phyloP scores from a whole-genome alignment of 2,329 filamentous ascomycete genomes.

The Pseudogymnoascus sp. region DNA sequence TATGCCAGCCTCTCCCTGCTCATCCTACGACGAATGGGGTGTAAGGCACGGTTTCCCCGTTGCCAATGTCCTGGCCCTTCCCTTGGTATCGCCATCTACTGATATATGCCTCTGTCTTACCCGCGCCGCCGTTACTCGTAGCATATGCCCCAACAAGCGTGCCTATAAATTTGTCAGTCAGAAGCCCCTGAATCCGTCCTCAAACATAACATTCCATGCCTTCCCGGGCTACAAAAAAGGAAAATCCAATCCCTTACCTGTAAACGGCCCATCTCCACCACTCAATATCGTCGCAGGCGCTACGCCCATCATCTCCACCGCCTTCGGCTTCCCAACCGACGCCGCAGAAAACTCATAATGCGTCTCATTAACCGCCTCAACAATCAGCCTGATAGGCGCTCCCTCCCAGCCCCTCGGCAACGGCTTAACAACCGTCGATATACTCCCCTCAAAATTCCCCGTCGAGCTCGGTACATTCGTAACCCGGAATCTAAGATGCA shows the following conservation, averaged over 20 bases:
- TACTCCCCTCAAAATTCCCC: conserved; percentile 35
- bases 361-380: background rate
- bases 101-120: conserved; percentile 41
- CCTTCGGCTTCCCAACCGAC: conserved; percentile 28
- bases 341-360: conserved; percentile 14
- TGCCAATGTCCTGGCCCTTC: conserved; percentile 10
- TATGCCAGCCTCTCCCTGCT: background rate
- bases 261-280: conserved; percentile 13
- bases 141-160: conserved; percentile 46
- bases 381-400: background rate
- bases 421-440: conserved; percentile 34
- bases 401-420: conserved; percentile 36
- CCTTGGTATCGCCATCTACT: conserved; percentile 16
- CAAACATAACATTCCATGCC: background rate
- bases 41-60: background rate
- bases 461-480: background rate
- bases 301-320: conserved; percentile 38
- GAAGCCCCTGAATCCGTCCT: background rate
- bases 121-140: conserved; percentile 44
- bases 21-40: background rate
- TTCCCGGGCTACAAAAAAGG: too few relatives aligned
- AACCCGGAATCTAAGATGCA: background rate
- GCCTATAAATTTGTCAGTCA: conserved; percentile 30
- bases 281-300: conserved; percentile 37
- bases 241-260: background rate